phyloP scores from a whole-genome alignment of 331 rosid species.

The Quercus tomentella region DNA sequence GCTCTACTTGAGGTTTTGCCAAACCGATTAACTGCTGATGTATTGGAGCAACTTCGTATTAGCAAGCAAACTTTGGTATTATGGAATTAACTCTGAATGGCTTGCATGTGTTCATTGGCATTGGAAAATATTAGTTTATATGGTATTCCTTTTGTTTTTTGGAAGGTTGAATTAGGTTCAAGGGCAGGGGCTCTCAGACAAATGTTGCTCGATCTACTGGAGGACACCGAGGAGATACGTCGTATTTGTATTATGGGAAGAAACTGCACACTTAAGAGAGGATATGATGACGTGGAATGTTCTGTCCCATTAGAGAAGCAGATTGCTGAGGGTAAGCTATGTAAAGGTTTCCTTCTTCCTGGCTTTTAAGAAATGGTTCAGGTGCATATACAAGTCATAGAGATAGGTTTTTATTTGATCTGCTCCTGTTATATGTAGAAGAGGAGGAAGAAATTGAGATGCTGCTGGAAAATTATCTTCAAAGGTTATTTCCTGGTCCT shows the following conservation, averaged over 20 bases:
- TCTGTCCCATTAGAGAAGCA: constrained; percentile 77
- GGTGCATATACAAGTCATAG: background rate
- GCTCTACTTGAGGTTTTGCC: constrained; percentile 86
- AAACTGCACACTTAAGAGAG: constrained; percentile 66
- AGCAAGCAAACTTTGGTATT: constrained; percentile 98
- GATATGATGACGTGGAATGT: constrained; percentile 54
- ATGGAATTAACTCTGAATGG: constrained; percentile 3
- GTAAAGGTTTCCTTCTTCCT: constrained; percentile 5
- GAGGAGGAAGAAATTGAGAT: constrained; percentile 99
- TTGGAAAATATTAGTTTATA: constrained; percentile 6
- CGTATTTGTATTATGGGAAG: constrained; percentile 92
- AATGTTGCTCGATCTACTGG: constrained; percentile 92
- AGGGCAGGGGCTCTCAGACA: constrained; percentile 96
- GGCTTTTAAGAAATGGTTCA: constrained; percentile 9
- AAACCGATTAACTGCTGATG: constrained; percentile 76
- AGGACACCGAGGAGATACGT: constrained; percentile 87
- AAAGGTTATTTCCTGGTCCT: constrained; percentile 57
- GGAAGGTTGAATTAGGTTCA: constrained; percentile 93
- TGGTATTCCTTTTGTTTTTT: constrained; percentile 12
- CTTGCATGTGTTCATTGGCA: constrained; percentile 11
- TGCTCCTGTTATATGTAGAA: constrained; percentile 48
- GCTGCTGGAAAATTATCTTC: constrained; percentile 99
- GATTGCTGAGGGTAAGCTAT: constrained; percentile 75
- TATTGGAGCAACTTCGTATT: constrained; percentile 92
- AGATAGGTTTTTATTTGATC: constrained; percentile 10